A percentile compares a stretch with the other conserved stretches of the same genome.
These are phyloP conservation scores for Gymnopus androsaceus DNA, from an alignment of 1,284 basidiomycete genomes.

Conservation along the genomic window DNA sequence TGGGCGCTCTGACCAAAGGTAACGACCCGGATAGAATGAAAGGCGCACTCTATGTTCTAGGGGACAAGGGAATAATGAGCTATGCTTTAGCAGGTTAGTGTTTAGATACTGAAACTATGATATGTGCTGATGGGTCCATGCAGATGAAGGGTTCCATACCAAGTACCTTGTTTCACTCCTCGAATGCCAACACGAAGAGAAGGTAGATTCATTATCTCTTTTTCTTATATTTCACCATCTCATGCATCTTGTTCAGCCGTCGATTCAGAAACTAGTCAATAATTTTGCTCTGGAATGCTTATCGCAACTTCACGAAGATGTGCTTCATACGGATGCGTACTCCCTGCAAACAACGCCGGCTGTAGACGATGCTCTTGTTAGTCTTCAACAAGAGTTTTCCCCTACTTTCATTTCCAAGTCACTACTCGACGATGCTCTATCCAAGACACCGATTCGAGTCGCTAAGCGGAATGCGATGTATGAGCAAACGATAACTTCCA, in stretches of 20 bases:
- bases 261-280: conserved; percentile 85
- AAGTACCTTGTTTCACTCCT: conserved; percentile 75
- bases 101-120: neutral
- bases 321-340: conserved; percentile 61
- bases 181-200: conserved; percentile 89
- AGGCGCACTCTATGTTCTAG: conserved; percentile 87
- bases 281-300: conserved; percentile 73
- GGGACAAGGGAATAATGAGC: conserved; percentile 72
- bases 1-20: conserved; percentile 74
- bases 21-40: conserved; percentile 94
- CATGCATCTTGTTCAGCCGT: conserved; percentile 59
- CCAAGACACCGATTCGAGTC: conserved; percentile 43
- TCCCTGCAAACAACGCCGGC: conserved; percentile 45
- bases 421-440: conserved; percentile 45
- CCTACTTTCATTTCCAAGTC: conserved; percentile 40
- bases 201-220: conserved; percentile 47
- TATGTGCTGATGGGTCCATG: conserved; percentile 6
- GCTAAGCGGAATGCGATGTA: conserved; percentile 48
- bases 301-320: conserved; percentile 61
- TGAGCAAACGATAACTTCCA: conserved; percentile 54
- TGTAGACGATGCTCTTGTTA: conserved; percentile 46
- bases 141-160: conserved; percentile 70
- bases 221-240: conserved; percentile 10
- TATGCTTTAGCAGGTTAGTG: conserved; percentile 8
- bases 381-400: conserved; percentile 53